Percentiles rank a stretch among this genome's conserved stretches.
Evolutionary conservation across 1,139 yeast genomes (phyloP).

Genomic region (Taphrina wiesneri): DNA sequence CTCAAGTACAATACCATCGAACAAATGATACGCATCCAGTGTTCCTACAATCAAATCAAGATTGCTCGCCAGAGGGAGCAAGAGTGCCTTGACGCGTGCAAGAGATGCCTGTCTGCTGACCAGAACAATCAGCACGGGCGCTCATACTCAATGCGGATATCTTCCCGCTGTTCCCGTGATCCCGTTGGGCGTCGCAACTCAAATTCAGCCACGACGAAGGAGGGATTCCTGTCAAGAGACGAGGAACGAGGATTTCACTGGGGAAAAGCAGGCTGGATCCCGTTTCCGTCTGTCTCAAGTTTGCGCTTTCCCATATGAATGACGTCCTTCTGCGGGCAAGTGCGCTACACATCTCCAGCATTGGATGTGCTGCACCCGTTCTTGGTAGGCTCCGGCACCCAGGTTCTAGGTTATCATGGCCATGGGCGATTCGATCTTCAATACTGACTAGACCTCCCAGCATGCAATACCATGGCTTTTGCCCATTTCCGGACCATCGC

Average conservation of each 20-base stretch:
- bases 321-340: neutral
- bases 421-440: neutral
- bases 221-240: neutral
- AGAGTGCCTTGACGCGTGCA: neutral
- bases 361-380: neutral
- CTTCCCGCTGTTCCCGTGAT: constrained; percentile 3
- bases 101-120: no score
- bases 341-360: neutral
- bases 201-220: constrained; percentile 6
- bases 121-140: neutral
- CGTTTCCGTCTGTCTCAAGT: constrained; percentile 8
- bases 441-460: neutral
- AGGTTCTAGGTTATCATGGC: no score
- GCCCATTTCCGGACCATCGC: neutral
- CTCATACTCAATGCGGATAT: neutral
- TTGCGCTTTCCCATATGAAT: neutral
- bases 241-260: neutral
- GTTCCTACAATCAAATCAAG: no score
- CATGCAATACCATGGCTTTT: neutral
- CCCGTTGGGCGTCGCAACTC: constrained; percentile 3
- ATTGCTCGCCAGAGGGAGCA: no score
- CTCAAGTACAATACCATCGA: no score
- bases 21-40: no score
- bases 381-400: no score
- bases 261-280: constrained; percentile 1